Base-by-base conservation (phyloP, 345 rosid species). In the Eucalyptus regnans region DNA sequence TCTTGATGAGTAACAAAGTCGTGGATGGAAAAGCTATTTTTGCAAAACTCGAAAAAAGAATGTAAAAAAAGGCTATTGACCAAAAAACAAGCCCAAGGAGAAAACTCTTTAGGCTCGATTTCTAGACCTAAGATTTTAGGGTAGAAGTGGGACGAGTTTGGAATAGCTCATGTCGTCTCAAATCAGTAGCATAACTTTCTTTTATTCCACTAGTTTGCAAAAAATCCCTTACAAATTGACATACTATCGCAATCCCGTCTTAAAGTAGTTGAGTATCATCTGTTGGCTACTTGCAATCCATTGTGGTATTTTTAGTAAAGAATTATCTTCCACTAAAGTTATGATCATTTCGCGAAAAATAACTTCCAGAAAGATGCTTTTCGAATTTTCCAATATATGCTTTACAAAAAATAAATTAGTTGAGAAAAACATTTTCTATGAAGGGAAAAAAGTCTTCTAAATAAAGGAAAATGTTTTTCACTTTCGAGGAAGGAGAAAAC, bases 301-400 rank as follows among this genome's bases (percentile, higher is more conserved):
- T 2, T 44, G 9, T 44, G 48, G 48, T 44, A 7, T 7, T 51
- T 27, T 12, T 3, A 12, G 33, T 64, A 14, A 13, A 13, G 17
- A 14, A 64, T n/a, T 64, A n/a, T 64, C 41, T 64, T 64, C 5
- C 41, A n/a, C 41, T 15, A 4, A 64, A 9, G 18, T 9, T 50
- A 3, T 52, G 3, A 2, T 52, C 58, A 7, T 18, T 52, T 52
- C 4, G 3, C 0, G 9, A 1, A 52, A 52, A 52, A 52, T 7
- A 18, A 52, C 3, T 52, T 18, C 4, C 8, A 52, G 23, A 3
- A 52, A 52, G 7, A 52, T 18, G 2, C 9, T 52, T 52, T 52
- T 2, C 3, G 0, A 18, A 20, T 52, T 52, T 52, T 52, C 10
- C 0, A 0, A 8, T 52, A 0, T 52, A 52, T 4, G 20, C 20